Evolutionary conservation across 2,329 filamentous ascomycete genomes (phyloP).

Genomic region (Teratosphaeria zuluensis): DNA sequence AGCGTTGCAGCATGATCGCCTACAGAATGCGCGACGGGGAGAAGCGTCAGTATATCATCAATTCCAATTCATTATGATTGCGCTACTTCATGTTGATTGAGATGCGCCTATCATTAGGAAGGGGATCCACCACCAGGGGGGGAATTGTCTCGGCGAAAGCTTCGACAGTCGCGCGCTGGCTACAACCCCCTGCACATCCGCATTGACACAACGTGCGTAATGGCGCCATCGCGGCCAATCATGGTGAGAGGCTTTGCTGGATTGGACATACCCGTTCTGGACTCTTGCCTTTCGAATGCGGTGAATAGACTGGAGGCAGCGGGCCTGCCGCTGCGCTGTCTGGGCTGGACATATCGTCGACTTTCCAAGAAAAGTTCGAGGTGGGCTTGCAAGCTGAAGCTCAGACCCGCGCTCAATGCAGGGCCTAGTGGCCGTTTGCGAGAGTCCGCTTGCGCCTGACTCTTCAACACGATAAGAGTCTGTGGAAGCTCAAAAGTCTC

Average conservation of each 20-base stretch:
- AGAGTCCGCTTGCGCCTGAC: background rate
- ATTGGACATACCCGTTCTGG: background rate
- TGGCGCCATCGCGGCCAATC: background rate
- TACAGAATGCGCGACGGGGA: background rate
- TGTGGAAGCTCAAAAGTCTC: background rate
- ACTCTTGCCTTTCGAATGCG: background rate
- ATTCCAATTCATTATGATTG: background rate
- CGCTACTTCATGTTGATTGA: background rate
- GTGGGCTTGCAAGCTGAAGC: background rate
- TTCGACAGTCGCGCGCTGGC: background rate
- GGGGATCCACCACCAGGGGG: background rate
- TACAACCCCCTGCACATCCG: background rate
- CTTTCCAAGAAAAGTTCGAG: background rate
- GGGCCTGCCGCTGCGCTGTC: background rate
- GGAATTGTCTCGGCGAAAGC: background rate
- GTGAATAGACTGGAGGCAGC: background rate
- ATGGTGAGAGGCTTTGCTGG: background rate
- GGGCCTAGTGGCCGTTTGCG: no score
- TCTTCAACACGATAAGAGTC: background rate
- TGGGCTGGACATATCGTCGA: background rate
- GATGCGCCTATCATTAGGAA: background rate
- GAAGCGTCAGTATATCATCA: background rate
- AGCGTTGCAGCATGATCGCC: constrained; percentile 14
- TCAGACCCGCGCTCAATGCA: no score
- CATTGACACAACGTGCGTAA: background rate